Conservation (phyloP, 2,329 filamentous ascomycete species). For the Aspergillus floridensis region DNA sequence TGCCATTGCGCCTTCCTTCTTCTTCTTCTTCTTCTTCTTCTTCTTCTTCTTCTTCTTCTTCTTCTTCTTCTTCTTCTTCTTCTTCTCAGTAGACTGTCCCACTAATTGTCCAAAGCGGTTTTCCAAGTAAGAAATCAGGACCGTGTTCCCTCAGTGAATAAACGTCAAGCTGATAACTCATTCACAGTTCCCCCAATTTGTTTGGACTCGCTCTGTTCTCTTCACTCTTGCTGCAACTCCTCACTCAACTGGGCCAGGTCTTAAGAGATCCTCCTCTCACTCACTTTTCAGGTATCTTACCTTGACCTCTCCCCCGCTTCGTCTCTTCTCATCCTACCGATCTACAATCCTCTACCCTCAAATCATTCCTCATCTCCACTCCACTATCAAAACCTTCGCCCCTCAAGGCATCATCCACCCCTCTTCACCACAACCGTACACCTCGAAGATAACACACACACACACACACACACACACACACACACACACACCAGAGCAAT, state of each 20-base stretch:
- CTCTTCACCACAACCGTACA: not conserved
- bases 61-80: not conserved
- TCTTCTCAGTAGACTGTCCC: not conserved
- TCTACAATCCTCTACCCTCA: not conserved
- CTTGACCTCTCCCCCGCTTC: not conserved
- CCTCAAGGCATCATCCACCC: not conserved
- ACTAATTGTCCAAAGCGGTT: not conserved
- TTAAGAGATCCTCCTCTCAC: not conserved
- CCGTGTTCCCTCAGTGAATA: not conserved
- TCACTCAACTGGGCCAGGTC: not conserved
- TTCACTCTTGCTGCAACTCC: not conserved
- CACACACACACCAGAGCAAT: not conserved
- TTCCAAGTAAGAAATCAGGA: not conserved
- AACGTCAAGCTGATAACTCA: not conserved
- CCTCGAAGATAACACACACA: not conserved
- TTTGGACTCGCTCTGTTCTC: no score
- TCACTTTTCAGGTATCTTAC: not conserved
- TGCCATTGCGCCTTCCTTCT: not conserved
- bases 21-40: not conserved
- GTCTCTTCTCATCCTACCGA: not conserved
- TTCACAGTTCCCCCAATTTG: no score
- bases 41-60: not conserved
- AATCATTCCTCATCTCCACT: not conserved
- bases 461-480: no score
- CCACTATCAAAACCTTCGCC: not conserved